A percentile compares a stretch with the other conserved stretches of the same genome.
Evolutionary conservation across 2,329 filamentous ascomycete species (phyloP).

Genomic region (Colletotrichum eleusines): DNA sequence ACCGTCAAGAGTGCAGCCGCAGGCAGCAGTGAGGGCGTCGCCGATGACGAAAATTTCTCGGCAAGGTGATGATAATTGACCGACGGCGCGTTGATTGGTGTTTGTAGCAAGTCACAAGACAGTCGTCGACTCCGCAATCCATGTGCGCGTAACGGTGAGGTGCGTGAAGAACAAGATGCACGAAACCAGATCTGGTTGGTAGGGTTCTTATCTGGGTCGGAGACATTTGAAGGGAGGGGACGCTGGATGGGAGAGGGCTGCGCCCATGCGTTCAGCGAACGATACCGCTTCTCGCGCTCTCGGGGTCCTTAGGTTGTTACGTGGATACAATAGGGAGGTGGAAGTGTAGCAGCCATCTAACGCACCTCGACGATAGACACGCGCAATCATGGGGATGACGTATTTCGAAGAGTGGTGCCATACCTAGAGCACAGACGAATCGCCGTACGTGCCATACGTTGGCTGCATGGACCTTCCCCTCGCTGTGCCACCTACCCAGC

Average conservation of each 20-base stretch:
- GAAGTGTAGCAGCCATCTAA: neutral
- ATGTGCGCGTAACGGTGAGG: slow-evolving; percentile 11
- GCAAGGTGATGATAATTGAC: slow-evolving; percentile 12
- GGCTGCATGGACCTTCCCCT: slow-evolving; percentile 33
- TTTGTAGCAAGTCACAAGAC: slow-evolving; percentile 35
- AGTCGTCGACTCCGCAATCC: slow-evolving; percentile 24
- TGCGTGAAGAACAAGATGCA: slow-evolving; percentile 32
- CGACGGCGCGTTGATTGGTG: slow-evolving; percentile 24
- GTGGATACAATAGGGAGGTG: neutral
- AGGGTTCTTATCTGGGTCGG: slow-evolving; percentile 5
- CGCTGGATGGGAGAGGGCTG: neutral
- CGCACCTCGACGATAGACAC: neutral
- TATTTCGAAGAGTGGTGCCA: neutral
- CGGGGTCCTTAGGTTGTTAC: neutral
- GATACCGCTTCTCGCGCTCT: neutral
- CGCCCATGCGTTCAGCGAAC: slow-evolving; percentile 15
- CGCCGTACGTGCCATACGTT: slow-evolving; percentile 9
- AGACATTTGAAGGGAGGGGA: neutral
- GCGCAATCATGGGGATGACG: slow-evolving; percentile 13
- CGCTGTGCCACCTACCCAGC: slow-evolving; percentile 9
- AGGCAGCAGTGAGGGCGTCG: slow-evolving; percentile 30
- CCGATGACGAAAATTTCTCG: slow-evolving; percentile 22
- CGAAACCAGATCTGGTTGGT: slow-evolving; percentile 2
- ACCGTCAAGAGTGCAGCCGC: neutral
- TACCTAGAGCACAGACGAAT: neutral